phyloP scores from a whole-genome alignment of 768 basidiomycete genomes.

The Pholiota molesta region DNA sequence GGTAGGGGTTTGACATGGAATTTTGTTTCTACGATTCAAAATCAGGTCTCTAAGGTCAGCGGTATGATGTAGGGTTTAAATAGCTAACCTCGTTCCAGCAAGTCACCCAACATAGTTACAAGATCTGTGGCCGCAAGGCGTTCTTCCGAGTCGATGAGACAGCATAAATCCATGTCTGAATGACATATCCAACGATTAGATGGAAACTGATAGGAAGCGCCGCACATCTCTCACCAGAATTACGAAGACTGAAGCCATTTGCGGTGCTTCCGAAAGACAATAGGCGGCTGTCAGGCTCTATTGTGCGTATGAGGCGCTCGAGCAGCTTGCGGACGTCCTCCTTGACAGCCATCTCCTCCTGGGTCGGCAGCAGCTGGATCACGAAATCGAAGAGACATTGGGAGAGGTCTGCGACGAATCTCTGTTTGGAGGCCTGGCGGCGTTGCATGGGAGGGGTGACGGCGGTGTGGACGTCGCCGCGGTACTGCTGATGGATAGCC shows the following conservation, averaged over 20 bases:
- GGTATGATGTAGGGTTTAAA: constrained; percentile 7
- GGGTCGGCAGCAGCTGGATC: constrained; percentile 85
- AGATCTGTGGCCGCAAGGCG: constrained; percentile 83
- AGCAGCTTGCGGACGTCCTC: constrained; percentile 95
- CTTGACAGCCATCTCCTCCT: constrained; percentile 91
- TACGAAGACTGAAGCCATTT: constrained; percentile 95
- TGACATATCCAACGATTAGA: constrained; percentile 4
- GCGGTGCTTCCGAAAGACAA: constrained; percentile 96
- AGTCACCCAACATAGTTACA: constrained; percentile 90
- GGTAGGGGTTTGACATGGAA: constrained; percentile 96
- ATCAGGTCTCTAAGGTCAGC: constrained; percentile 1
- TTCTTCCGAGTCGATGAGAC: constrained; percentile 88
- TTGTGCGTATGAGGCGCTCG: constrained; percentile 92
- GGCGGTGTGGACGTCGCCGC: constrained; percentile 34
- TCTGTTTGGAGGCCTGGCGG: constrained; percentile 53
- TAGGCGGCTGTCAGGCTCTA: constrained; percentile 89
- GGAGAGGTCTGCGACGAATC: constrained; percentile 80
- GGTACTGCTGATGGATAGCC: constrained; percentile 36
- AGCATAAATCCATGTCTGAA: constrained; percentile 97
- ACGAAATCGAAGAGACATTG: constrained; percentile 94
- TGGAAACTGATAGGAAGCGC: constrained; percentile 1
- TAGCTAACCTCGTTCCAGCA: constrained; percentile 85
- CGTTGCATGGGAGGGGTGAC: constrained; percentile 36
- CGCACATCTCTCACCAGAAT: constrained; percentile 67
- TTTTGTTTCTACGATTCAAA: constrained; percentile 73